These are phyloP conservation scores for Macrocybe gigantea DNA, from an alignment of 768 basidiomycete species.

Conservation along the genomic window DNA sequence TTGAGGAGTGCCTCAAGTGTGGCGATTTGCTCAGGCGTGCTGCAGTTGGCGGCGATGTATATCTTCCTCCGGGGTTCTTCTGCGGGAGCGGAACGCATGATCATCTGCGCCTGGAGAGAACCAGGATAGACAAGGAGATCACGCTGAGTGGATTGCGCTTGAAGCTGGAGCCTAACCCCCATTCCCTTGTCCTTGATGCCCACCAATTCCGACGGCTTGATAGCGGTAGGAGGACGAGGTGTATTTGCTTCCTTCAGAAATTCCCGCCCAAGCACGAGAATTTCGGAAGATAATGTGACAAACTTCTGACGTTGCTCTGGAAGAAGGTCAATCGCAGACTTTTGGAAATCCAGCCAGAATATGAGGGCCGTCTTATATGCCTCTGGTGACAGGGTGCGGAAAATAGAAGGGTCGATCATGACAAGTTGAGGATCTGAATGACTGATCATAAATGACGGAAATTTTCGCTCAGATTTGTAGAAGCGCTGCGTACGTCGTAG, in stretches of 20 bases:
- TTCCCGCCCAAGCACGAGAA: constrained; percentile 79
- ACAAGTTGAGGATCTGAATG: constrained; percentile 62
- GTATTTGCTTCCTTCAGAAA: constrained; percentile 69
- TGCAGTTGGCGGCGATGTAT: constrained; percentile 79
- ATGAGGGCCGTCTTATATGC: constrained; percentile 86
- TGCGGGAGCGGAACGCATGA: constrained; percentile 81
- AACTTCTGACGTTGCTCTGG: constrained; percentile 72
- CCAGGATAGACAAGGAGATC: constrained; percentile 79
- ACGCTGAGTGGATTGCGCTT: constrained; percentile 71
- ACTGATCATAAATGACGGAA: constrained; percentile 12
- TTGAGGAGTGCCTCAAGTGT: constrained; percentile 71
- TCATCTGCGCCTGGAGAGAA: constrained; percentile 88
- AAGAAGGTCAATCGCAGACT: constrained; percentile 90
- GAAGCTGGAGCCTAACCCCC: constrained; percentile 66
- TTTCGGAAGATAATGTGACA: constrained; percentile 85
- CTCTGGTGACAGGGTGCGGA: constrained; percentile 62
- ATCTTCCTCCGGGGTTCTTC: constrained; percentile 79
- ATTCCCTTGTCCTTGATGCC: constrained; percentile 75
- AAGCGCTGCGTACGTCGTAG: constrained; percentile 61
- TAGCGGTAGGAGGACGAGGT: constrained; percentile 59
- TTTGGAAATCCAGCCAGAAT: constrained; percentile 96
- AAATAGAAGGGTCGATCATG: constrained; percentile 60
- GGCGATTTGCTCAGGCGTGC: constrained; percentile 66
- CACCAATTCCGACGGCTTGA: constrained; percentile 62
- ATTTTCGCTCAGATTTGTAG: constrained; percentile 5